These are phyloP conservation scores for Kwoniella sp. DNA, from an alignment of 768 basidiomycete species.

Conservation along the genomic window DNA sequence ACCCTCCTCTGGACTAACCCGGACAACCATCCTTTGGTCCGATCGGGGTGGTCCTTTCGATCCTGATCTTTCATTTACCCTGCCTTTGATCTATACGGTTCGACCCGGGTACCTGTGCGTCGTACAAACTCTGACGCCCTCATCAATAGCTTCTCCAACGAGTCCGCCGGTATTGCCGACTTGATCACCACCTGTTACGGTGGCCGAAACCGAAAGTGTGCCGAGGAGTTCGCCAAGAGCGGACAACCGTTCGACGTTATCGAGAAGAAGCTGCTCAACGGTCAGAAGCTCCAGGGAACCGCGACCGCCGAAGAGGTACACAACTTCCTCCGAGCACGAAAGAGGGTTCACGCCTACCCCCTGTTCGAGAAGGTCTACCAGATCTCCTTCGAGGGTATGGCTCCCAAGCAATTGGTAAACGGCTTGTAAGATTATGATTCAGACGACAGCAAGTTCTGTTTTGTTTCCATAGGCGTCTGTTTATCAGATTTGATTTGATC, in stretches of 20 bases:
- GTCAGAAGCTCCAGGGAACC: conserved; percentile 60
- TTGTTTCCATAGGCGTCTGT: not conserved
- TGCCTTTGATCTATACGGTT: not conserved
- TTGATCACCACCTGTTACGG: conserved; percentile 59
- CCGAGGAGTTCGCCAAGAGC: conserved; percentile 58
- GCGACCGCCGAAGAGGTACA: conserved; percentile 58
- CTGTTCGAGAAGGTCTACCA: conserved; percentile 55
- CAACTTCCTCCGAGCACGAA: conserved; percentile 57
- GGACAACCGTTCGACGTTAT: conserved; percentile 58
- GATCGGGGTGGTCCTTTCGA: conserved; percentile 3
- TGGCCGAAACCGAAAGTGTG: conserved; percentile 56
- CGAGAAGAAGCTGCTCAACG: conserved; percentile 59
- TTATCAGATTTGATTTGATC: not conserved
- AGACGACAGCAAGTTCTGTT: not conserved
- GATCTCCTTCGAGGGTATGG: conserved; percentile 53
- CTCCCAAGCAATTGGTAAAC: conserved; percentile 40
- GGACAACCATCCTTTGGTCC: not conserved
- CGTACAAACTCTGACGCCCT: not conserved
- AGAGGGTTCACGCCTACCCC: conserved; percentile 53
- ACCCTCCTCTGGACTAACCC: not conserved
- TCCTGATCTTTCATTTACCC: not conserved
- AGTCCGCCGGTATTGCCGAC: conserved; percentile 59
- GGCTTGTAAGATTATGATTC: conserved; percentile 35
- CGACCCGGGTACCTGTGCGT: not conserved
- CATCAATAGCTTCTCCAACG: conserved; percentile 43